phyloP scores from a whole-genome alignment of 345 rosid genomes.

The Arabis hirsuta region DNA sequence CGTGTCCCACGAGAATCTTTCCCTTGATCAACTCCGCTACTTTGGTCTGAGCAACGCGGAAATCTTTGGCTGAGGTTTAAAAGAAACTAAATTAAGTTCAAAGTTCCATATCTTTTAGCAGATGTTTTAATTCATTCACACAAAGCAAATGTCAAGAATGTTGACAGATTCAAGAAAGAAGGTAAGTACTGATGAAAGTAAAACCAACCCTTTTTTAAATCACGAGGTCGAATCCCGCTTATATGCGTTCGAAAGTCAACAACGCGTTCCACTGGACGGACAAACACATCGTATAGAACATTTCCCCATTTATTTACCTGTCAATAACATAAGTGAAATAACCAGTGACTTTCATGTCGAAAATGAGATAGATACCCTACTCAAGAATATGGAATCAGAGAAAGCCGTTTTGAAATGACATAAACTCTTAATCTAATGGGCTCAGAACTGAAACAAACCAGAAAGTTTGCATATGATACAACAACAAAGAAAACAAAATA shows the following conservation, averaged over 20 bases:
- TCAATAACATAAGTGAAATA: constrained; percentile 39
- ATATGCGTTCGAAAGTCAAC: constrained; percentile 86
- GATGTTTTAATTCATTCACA: neutral
- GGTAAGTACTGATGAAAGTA: constrained; percentile 7
- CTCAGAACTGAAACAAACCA: neutral
- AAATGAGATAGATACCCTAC: neutral
- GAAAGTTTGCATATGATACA: neutral
- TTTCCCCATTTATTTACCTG: constrained; percentile 97
- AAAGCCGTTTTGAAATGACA: neutral
- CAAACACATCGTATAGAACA: constrained; percentile 87
- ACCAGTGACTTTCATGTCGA: constrained; percentile 21
- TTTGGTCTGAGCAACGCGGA: constrained; percentile 71
- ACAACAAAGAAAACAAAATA: neutral
- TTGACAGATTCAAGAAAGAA: constrained; percentile 9
- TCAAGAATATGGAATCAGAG: constrained; percentile 12
- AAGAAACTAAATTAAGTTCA: neutral
- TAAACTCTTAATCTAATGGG: neutral
- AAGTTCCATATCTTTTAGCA: neutral
- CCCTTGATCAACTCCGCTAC: constrained; percentile 83
- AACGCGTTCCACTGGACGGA: constrained; percentile 86
- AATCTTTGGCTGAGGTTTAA: constrained; percentile 70
- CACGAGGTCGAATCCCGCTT: constrained; percentile 89
- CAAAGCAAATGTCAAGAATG: constrained; percentile 1
- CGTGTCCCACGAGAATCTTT: constrained; percentile 90
- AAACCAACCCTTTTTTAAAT: constrained; percentile 77